Evolutionary conservation across 148 eudicot species (phyloP).

Genomic region (Tetragonia tetragonoides): DNA sequence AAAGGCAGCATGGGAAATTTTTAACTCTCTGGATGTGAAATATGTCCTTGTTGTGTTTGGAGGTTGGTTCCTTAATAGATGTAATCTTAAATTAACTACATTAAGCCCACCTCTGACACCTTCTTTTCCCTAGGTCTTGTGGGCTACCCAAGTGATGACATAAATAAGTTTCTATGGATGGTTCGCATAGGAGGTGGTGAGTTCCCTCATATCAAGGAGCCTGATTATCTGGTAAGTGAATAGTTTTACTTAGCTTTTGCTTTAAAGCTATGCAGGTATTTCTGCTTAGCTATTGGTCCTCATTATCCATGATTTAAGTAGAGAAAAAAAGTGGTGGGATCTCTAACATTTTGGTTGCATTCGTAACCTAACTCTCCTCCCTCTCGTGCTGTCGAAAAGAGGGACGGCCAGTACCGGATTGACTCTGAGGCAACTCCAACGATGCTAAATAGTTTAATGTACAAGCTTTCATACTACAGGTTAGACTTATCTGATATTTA

Average conservation of each 20-base stretch:
- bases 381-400: conserved; percentile 39
- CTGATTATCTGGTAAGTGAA: conserved; percentile 82
- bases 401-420: conserved; percentile 95
- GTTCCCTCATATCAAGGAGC: conserved; percentile 97
- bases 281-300: neutral
- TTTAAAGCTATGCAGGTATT: neutral
- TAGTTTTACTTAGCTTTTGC: neutral
- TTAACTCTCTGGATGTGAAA: conserved; percentile 91
- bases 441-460: conserved; percentile 90
- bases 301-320: neutral
- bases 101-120: conserved; percentile 18
- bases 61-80: conserved; percentile 53
- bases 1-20: conserved; percentile 97
- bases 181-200: conserved; percentile 98
- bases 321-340: neutral
- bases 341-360: neutral
- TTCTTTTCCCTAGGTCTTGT: conserved; percentile 64
- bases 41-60: conserved; percentile 98
- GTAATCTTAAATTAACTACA: neutral
- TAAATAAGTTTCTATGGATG: conserved; percentile 97
- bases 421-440: conserved; percentile 92
- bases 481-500: conserved; percentile 15
- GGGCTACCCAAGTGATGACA: conserved; percentile 98
- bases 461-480: conserved; percentile 97
- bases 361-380: neutral